These are phyloP conservation scores for Heracleum sosnowskyi DNA, from an alignment of 129 eudicot species.

Conservation along the genomic window DNA sequence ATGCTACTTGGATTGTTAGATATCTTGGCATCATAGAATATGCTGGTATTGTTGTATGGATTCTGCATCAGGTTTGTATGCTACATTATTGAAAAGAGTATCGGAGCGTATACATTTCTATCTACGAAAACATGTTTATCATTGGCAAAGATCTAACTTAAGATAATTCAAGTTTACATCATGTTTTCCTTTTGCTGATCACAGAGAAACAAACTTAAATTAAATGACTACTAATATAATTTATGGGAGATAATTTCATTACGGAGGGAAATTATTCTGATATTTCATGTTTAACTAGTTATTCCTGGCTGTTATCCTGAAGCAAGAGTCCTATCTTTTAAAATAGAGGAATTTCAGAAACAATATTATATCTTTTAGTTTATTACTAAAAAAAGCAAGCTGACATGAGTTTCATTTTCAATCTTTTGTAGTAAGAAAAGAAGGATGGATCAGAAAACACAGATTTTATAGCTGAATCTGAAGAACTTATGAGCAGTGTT, in stretches of 20 bases:
- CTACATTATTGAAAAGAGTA: constrained; percentile 1
- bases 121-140: not conserved
- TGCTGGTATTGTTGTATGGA: constrained; percentile 98
- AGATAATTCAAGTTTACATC: not conserved
- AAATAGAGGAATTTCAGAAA: no score
- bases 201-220: not conserved
- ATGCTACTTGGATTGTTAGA: no score
- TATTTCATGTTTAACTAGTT: no score
- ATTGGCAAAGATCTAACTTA: not conserved
- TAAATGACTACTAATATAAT: no score
- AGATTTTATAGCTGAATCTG: constrained; percentile 19
- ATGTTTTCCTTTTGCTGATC: not conserved
- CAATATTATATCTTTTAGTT: no score
- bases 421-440: constrained; percentile 59
- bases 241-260: no score
- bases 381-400: no score
- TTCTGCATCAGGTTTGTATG: constrained; percentile 68
- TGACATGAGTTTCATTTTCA: not conserved
- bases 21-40: no score
- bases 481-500: constrained; percentile 33
- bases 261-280: no score
- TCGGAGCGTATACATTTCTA: not conserved
- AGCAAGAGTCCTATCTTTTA: no score
- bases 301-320: no score
- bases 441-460: constrained; percentile 32